Evolutionary conservation across 2,329 filamentous ascomycete species (phyloP), one percentile per base, ranked within the genome.

Genomic region (Aspergillus pseudonomiae): DNA sequence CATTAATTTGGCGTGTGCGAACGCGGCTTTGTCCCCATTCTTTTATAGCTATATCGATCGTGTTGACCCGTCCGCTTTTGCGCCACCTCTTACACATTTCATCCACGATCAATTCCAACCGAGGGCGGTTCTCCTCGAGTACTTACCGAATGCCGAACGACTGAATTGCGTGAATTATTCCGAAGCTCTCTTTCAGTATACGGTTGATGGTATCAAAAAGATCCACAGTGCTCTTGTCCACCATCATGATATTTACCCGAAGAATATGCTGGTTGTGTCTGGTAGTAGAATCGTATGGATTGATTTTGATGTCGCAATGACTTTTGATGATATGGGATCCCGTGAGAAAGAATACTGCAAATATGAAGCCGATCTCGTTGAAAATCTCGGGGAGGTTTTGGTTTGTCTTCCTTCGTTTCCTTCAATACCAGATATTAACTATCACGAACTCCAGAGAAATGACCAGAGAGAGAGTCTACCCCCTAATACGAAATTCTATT

Each of bases 51-150:
- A 48, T 34, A 46, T 61, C 16, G 39, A 61, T 28, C 36, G 50
- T 26, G 2, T 56, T 14, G 41, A 61, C 36, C 52, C 59, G n/a
- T 32, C 50, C 0, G 5, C n/a, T 11, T 61, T 45, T 21, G 19
- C 26, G 43, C 19, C 52, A 12, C 24, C 39, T 36, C 53, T 67
- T 11, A 24, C 59, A 16, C 57, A 57, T 57, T 68, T 68, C 30
- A 45, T 14, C 14, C 24, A 63, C 6, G 69, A 74, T 55, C 63
- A 68, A 57, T 60, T 60, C 36, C 52, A 61, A 14, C 68, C 70
- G 6, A 67, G 61, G 4, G 72, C 67, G 0, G 70, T 75, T 10
- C 50, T 75, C 6, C 59, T 74, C 19, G 73, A 74, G 54, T 73
- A 73, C 55, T 64, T 74, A n/a, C 63, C 68, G 11, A 59, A 69